phyloP scores from a whole-genome alignment of 208 protist species.

The Endotrypanum monterogeii region DNA sequence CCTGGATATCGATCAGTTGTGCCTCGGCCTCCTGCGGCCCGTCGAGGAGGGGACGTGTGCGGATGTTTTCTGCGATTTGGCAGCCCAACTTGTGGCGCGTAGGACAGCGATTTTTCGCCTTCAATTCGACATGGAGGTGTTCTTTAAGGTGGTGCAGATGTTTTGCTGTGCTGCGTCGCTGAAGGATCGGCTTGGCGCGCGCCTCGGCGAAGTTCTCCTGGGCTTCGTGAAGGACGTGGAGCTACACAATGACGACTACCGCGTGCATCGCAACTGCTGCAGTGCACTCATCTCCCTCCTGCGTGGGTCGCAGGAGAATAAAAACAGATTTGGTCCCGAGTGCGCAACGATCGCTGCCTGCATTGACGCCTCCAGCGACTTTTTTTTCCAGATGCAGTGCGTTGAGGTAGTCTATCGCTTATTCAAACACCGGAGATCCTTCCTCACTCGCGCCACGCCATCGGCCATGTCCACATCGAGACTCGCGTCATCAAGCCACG shows the following conservation, averaged over 20 bases:
- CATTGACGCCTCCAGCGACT: conserved; percentile 61
- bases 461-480: background rate
- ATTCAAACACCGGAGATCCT: conserved; percentile 57
- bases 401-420: conserved; percentile 83
- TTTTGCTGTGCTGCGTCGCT: conserved; percentile 49
- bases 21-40: conserved; percentile 31
- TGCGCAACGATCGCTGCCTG: conserved; percentile 48
- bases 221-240: conserved; percentile 51
- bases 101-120: conserved; percentile 40
- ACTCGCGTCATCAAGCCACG: background rate
- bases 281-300: conserved; percentile 80
- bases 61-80: conserved; percentile 47
- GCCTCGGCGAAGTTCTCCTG: conserved; percentile 48
- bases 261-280: conserved; percentile 67
- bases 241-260: conserved; percentile 71
- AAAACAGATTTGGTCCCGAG: conserved; percentile 60
- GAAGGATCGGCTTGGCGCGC: conserved; percentile 54
- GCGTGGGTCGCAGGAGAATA: conserved; percentile 76
- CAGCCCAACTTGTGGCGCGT: conserved; percentile 41
- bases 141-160: conserved; percentile 68
- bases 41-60: conserved; percentile 46
- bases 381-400: conserved; percentile 92
- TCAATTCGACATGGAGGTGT: conserved; percentile 53
- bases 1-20: conserved; percentile 33
- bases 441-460: conserved; percentile 34